Conservation (phyloP, 1,284 basidiomycete species). For the Afroboletus lepidellus region DNA sequence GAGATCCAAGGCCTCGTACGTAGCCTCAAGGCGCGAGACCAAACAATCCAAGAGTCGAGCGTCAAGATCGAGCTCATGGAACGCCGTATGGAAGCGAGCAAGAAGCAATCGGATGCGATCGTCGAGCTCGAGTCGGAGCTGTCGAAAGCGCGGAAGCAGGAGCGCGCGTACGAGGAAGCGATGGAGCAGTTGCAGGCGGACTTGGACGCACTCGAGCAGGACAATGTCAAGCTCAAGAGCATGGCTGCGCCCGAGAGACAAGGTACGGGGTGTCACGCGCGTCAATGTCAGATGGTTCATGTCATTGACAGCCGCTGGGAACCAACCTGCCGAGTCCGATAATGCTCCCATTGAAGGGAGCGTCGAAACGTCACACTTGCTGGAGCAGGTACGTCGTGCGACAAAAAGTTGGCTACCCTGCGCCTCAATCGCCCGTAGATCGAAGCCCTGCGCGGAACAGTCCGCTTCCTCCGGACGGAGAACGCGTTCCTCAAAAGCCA, state of each 20-base stretch:
- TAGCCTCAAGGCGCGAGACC: slow-evolving; percentile 83
- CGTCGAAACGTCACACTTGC: slow-evolving; percentile 79
- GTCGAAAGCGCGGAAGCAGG: slow-evolving; percentile 79
- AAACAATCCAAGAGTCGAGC: slow-evolving; percentile 81
- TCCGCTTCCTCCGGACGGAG: slow-evolving; percentile 87
- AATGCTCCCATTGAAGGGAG: slow-evolving; percentile 68
- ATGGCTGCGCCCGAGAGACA: slow-evolving; percentile 64
- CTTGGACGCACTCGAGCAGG: slow-evolving; percentile 82
- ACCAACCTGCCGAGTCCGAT: slow-evolving; percentile 58
- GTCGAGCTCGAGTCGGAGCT: slow-evolving; percentile 80
- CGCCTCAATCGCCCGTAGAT: slow-evolving; percentile 51
- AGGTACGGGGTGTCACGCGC: slow-evolving; percentile 41
- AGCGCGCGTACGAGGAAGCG: slow-evolving; percentile 87
- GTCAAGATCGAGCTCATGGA: slow-evolving; percentile 97
- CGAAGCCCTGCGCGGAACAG: slow-evolving; percentile 84
- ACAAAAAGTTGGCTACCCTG: neutral
- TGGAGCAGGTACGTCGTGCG: slow-evolving; percentile 67
- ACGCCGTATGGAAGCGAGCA: slow-evolving; percentile 84
- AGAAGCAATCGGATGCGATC: slow-evolving; percentile 85
- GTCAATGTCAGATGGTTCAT: neutral
- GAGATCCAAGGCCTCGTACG: slow-evolving; percentile 86
- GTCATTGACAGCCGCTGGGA: slow-evolving; percentile 41
- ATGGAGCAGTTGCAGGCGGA: slow-evolving; percentile 92
- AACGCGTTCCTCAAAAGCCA: slow-evolving; percentile 91
- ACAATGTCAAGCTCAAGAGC: slow-evolving; percentile 80